Conservation (phyloP, 179 eudicot species). For the Pouteria campechiana region DNA sequence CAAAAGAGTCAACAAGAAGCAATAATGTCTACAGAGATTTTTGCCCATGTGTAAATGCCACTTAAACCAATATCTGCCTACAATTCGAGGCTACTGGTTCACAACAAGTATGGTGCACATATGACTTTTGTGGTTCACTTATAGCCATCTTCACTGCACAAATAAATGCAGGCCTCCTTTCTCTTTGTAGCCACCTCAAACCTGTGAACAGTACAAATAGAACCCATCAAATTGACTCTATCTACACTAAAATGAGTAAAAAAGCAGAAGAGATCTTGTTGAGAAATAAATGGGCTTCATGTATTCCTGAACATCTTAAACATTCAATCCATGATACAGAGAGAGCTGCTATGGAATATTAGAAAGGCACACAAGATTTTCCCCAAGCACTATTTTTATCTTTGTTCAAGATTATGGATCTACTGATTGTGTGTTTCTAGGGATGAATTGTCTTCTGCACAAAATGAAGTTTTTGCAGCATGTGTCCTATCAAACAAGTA, state of each 20-base stretch:
- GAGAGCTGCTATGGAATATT: no score
- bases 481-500: no score
- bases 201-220: slow-evolving; percentile 31
- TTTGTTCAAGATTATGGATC: no score
- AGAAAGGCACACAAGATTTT: no score
- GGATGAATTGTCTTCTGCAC: no score
- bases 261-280: background rate
- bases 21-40: slow-evolving; percentile 9
- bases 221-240: slow-evolving; percentile 36
- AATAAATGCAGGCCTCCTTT: slow-evolving; percentile 27
- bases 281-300: no score
- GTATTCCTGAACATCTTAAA: no score
- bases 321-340: no score
- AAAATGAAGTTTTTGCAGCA: no score
- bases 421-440: no score
- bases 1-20: slow-evolving; percentile 1
- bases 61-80: slow-evolving; percentile 1
- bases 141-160: slow-evolving; percentile 29
- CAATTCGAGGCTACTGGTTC: background rate
- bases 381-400: no score
- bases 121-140: slow-evolving; percentile 14
- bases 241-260: background rate
- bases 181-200: slow-evolving; percentile 36
- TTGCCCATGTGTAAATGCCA: slow-evolving; percentile 8
- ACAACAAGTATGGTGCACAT: background rate